Evolutionary conservation across 2,329 filamentous ascomycete genomes (phyloP), one percentile per base, ranked within the genome.

Genomic region (Penicillium sp.): DNA sequence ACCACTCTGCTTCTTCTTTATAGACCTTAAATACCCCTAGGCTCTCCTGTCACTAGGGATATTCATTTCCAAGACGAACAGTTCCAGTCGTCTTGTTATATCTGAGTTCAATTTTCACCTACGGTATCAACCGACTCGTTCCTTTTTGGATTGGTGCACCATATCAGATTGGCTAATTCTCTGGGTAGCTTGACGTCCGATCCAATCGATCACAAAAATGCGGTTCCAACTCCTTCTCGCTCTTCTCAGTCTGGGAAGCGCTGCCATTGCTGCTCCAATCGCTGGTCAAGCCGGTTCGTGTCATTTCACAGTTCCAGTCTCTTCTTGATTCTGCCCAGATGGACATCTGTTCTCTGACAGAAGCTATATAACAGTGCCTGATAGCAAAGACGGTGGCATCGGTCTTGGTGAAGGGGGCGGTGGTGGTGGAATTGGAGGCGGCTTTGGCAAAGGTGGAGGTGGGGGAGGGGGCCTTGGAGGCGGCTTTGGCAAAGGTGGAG

Each of bases 181-280:
- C 18, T 18, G 18, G 18, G 18, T 18, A 18, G 18, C 18, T 18
- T 18, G 32, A 28, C 25, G 3, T 45, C 4, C 26, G 12, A 32
- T 32, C 29, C 29, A 32, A 11, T 24, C 24, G 9, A 13, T 18
- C 3, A 18, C 18, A 25, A 45, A 7, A 6, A 54, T 54, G 52
- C 49, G 45, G 9, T 33, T 49, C 13, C 45, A 48, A 34, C 50
- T 49, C 42, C 35, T 56, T 8, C 44, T 49, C 26, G 46, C 50
- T 29, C 45, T 54, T 25, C 40, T 54, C 6, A 26, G 49, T 26
- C 38, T 56, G 11, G 49, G 45, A 45, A 44, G 44, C 27, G 44
- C 43, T 37, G 39, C 51, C 39, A 37, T 56, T 47, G 51, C 53
- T 39, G 44, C 49, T 24, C 53, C 53, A 8, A 39, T 56, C 26